A percentile compares a stretch with the other conserved stretches of the same genome.
These are phyloP conservation scores for Letharia lupina DNA, from an alignment of 495 filamentous ascomycete species.

Conservation along the genomic window DNA sequence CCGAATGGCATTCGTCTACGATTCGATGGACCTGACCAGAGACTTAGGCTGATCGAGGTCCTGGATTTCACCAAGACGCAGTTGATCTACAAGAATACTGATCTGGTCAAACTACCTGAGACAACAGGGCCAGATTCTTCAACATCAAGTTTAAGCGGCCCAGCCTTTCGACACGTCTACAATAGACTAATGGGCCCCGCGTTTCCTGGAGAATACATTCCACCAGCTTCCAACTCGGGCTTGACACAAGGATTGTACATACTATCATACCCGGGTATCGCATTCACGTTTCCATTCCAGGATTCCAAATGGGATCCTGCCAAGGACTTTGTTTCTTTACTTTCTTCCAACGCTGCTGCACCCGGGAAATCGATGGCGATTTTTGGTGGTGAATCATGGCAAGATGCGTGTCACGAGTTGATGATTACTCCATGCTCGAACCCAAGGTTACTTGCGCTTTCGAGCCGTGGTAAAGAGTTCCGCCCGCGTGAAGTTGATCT, in stretches of 20 bases:
- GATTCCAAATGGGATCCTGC: constrained; percentile 67
- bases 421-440: constrained; percentile 66
- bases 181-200: constrained; percentile 84
- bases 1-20: constrained; percentile 80
- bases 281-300: constrained; percentile 80
- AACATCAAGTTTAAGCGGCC: constrained; percentile 46
- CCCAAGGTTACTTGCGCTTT: constrained; percentile 48
- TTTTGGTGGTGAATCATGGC: constrained; percentile 83
- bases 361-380: constrained; percentile 77
- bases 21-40: constrained; percentile 90
- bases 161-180: constrained; percentile 85
- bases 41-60: constrained; percentile 82
- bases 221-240: constrained; percentile 44
- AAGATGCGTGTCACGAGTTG: constrained; percentile 62
- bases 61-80: constrained; percentile 81
- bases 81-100: constrained; percentile 75
- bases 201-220: constrained; percentile 82
- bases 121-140: constrained; percentile 26
- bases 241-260: constrained; percentile 58
- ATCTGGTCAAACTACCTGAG: constrained; percentile 60
- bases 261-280: constrained; percentile 86
- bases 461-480: constrained; percentile 53
- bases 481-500: constrained; percentile 74
- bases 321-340: constrained; percentile 76
- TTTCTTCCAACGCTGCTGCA: constrained; percentile 68